Conservation (phyloP, 2,329 filamentous ascomycete genomes). For the Hypoxylon rubiginosum region DNA sequence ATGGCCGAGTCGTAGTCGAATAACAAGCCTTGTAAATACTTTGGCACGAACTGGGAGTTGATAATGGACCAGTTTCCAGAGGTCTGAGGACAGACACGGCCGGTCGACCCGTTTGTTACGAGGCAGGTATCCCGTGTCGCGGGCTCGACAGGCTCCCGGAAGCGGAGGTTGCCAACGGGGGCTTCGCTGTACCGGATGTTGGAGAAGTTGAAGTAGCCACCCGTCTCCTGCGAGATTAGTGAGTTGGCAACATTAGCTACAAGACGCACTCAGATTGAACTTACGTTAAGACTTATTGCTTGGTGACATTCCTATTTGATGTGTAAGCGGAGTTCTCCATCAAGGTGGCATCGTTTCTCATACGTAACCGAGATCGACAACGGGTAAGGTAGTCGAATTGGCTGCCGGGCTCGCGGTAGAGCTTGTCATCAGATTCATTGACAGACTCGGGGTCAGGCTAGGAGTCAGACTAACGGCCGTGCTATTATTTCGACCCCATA, state of each 20-base stretch:
- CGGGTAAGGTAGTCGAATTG: too few species aligned
- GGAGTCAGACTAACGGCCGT: too few species aligned
- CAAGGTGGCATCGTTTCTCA: too few species aligned
- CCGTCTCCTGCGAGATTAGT: constrained; percentile 21
- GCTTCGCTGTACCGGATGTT: constrained; percentile 27
- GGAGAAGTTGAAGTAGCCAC: constrained; percentile 25
- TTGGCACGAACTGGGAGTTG: constrained; percentile 3
- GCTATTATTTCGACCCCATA: too few species aligned
- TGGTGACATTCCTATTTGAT: too few species aligned
- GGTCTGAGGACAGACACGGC: constrained; percentile 11
- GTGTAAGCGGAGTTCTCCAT: too few species aligned
- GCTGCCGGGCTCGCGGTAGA: too few species aligned
- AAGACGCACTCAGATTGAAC: too few species aligned
- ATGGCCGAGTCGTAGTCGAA: constrained; percentile 10
- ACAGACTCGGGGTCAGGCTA: too few species aligned
- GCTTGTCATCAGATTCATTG: too few species aligned
- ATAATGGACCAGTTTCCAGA: constrained; percentile 6
- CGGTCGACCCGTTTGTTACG: constrained; percentile 1
- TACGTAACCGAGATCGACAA: too few species aligned
- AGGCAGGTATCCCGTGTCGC: constrained; percentile 2
- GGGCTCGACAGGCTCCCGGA: constrained; percentile 3
- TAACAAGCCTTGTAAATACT: constrained; percentile 2
- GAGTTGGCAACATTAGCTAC: not conserved
- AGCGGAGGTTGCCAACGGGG: constrained; percentile 18
- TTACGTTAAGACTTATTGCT: too few species aligned